Base-by-base conservation (phyloP, 2,329 filamentous ascomycete species). In the Arthrobotrys pseudoclavata region DNA sequence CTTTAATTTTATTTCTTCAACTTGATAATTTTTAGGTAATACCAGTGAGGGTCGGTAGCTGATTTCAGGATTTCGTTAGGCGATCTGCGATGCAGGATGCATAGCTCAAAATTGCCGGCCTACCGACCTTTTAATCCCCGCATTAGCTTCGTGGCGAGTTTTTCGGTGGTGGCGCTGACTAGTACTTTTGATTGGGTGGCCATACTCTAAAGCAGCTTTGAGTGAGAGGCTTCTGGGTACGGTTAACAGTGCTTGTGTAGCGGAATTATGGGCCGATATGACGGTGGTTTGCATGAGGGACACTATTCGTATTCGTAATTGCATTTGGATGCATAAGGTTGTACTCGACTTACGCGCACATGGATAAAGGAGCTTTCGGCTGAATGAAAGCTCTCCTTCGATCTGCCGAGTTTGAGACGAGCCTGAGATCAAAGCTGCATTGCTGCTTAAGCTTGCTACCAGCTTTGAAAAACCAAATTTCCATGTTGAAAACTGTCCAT, bases 251-350 rank as follows among this genome's bases (percentile, higher is more conserved):
- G 24, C 2, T 13, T 24, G 47, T 50, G 22, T 50, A 42, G 50
- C 64, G 71, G 71, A 64, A 76, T 24, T 13, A 24, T 69, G 71
- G 55, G 70, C 70, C 70, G 70, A 69, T 75, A 68, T 37, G n/a
- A 68, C 70, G 70, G 31, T n/a, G 18, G 15, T 24, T 22, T 50
- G 40, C 18, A n/a, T 42, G 37, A 20, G 13, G 40, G 52, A 29
- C 50, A 3, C 7, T 10, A n/a, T n/a, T n/a, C n/a, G n/a, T 18
- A 9, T 45, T 45, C 18, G 18, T 4, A 20, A 4, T 45, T 45
- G 5, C n/a, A 45, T 45, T 20, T 45, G 15, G 13, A 40, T 40
- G 13, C 37, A 40, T 15, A 12, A n/a, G 10, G 5, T 15, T 40
- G 37, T 40, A 15, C 37, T 40, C 37, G 13, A 40, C n/a, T n/a